These are phyloP conservation scores for Talaromyces ruber DNA, from an alignment of 495 filamentous ascomycete species.

Conservation along the genomic window DNA sequence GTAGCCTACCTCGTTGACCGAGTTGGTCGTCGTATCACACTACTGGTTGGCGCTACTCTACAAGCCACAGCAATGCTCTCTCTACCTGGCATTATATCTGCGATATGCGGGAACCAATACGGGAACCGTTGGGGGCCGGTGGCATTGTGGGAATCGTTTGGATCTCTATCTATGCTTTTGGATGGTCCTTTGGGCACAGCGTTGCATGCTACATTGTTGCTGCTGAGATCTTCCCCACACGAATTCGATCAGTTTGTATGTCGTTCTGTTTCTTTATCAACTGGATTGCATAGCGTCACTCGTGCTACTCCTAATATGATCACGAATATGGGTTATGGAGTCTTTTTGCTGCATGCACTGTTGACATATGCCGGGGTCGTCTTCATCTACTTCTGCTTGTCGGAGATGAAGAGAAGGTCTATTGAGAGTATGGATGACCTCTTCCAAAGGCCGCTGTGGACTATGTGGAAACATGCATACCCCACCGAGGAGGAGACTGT, in stretches of 20 bases:
- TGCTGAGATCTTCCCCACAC: background rate
- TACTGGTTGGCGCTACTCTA: conserved; percentile 22
- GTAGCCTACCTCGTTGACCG: conserved; percentile 47
- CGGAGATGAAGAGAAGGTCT: conserved; percentile 22
- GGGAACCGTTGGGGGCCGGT: background rate
- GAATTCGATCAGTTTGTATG: background rate
- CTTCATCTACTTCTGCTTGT: background rate
- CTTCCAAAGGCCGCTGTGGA: conserved; percentile 23
- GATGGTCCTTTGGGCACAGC: background rate
- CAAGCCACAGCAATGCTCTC: background rate
- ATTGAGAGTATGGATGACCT: conserved; percentile 29
- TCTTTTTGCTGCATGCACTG: background rate
- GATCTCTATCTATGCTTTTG: background rate
- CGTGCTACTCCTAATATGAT: background rate
- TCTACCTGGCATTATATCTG: background rate
- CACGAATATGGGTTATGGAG: background rate
- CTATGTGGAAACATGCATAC: conserved; percentile 22
- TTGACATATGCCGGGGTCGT: background rate
- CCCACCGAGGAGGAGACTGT: conserved; percentile 7
- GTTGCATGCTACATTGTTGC: background rate
- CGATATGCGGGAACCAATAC: background rate
- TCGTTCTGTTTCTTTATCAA: background rate
- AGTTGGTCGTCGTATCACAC: conserved; percentile 39
- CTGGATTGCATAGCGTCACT: background rate
- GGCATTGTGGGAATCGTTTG: background rate